These are phyloP conservation scores for Perkinsus olseni DNA, from an alignment of 169 alveolate species.

Conservation along the genomic window DNA sequence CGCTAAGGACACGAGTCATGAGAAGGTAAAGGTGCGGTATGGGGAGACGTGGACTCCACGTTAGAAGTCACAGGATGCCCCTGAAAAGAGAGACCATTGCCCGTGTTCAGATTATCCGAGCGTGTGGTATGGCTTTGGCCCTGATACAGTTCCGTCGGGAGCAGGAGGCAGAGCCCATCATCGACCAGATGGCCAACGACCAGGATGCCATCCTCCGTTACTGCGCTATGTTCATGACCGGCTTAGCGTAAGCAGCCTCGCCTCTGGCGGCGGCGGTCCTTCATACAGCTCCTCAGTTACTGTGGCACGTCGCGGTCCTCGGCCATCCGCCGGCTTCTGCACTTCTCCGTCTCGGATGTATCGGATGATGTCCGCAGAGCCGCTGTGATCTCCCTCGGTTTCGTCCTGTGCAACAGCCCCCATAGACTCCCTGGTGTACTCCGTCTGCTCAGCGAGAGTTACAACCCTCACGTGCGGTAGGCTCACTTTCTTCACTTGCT, in stretches of 20 bases:
- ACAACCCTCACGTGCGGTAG: constrained; percentile 87
- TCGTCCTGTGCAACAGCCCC: constrained; percentile 42
- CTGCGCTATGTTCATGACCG: constrained; percentile 95
- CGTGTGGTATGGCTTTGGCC: constrained; percentile 87
- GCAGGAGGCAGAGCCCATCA: constrained; percentile 47
- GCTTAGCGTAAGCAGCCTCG: constrained; percentile 77
- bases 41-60: no score
- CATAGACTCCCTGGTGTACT: constrained; percentile 74
- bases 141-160: constrained; percentile 85
- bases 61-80: no score
- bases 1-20: not conserved
- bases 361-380: constrained; percentile 98
- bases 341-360: constrained; percentile 93
- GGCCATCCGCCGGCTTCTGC: constrained; percentile 85
- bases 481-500: no score
- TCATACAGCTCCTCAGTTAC: not conserved
- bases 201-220: constrained; percentile 89
- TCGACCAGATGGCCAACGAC: not conserved
- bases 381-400: constrained; percentile 92
- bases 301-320: constrained; percentile 12
- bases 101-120: constrained; percentile 80
- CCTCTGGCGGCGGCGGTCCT: not conserved
- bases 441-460: constrained; percentile 79
- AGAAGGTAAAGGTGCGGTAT: not conserved
- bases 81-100: no score